Evolutionary conservation across 2,329 filamentous ascomycete genomes (phyloP).

Genomic region (Epichloe glyceriae): DNA sequence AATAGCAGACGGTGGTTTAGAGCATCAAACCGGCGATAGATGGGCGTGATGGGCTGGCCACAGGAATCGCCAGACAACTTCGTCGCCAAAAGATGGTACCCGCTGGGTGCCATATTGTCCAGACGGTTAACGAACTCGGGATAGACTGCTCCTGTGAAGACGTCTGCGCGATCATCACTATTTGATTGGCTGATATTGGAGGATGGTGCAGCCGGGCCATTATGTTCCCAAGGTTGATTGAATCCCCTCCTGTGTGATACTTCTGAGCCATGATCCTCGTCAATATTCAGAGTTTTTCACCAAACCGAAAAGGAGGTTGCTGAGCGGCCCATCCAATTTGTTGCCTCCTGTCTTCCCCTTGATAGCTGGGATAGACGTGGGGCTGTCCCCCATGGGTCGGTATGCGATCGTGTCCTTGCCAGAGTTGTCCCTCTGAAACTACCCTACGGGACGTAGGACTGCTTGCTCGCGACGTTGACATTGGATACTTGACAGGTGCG

Average conservation of each 20-base stretch:
- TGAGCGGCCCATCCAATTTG: constrained; percentile 1
- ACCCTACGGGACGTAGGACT: constrained; percentile 1
- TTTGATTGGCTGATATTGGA: constrained; percentile 1
- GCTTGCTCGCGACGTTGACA: constrained; percentile 1
- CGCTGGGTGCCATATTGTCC: constrained; percentile 26
- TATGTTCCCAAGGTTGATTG: constrained; percentile 1
- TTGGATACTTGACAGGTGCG: constrained; percentile 4
- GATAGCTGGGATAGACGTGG: neutral
- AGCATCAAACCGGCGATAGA: constrained; percentile 73
- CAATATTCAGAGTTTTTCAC: neutral
- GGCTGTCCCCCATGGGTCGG: neutral
- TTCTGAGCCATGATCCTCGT: neutral
- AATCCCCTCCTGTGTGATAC: neutral
- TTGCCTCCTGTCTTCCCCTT: constrained; percentile 1
- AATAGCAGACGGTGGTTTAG: constrained; percentile 73
- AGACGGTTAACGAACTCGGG: neutral
- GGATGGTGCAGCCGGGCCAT: neutral
- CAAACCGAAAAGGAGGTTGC: neutral
- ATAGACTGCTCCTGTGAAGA: neutral
- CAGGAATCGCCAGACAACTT: constrained; percentile 26
- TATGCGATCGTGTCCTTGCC: neutral
- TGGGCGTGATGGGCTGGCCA: constrained; percentile 33
- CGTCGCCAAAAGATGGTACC: constrained; percentile 51
- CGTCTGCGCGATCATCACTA: constrained; percentile 1
- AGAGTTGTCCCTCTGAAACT: neutral